Evolutionary conservation across 2,329 filamentous ascomycete species (phyloP), one percentile per base, ranked within the genome.

Genomic region (Neurospora sp.): DNA sequence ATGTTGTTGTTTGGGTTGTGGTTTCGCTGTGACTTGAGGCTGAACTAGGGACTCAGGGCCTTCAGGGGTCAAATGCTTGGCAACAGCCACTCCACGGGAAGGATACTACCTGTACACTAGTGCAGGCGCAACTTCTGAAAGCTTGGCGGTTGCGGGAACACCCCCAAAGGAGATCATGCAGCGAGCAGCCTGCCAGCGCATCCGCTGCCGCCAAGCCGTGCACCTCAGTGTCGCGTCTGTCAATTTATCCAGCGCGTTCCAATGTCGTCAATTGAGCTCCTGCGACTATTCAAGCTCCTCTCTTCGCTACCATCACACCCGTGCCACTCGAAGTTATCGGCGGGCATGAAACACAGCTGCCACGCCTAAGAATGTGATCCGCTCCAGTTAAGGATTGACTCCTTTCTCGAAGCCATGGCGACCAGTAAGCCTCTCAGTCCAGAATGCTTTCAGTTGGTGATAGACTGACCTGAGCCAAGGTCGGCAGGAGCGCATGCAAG

Each of bases 401-500:
- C 19, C 11, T 36, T 40, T 67, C 17, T 69, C 17, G 66, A 6
- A 40, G 52, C 43, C 38, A 81, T 81, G 79, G 78, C 79, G 40
- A 78, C 78, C 3, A 79, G 79, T 81, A 75, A 71, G 72, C 40
- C 28, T 15, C 13, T 39, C 15, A 36, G 4, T 36, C 39, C 69
- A 67, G 42, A 66, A 70, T 70, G 39, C 33, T 8, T 62, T 46
- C 74, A 73, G 28, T 62, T 62, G 28, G 52, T 62, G 15, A n/a
- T 62, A 68, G 67, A 42, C 38, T 68, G 39, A 39, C 42, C 23
- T 43, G 42, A 58, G 33, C 43, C 17, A 52, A 86, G 84, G 83
- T 76, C 86, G 88, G 74, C 85, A 87, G 74, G 87, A 89, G 77
- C 86, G 87, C 76, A 84, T 90, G 81, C 86, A 87, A 73, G 84